Evolutionary conservation across 1,139 yeast genomes (phyloP), one percentile per base, ranked within the genome.

Genomic region (Zygotorulaspora mrakii): DNA sequence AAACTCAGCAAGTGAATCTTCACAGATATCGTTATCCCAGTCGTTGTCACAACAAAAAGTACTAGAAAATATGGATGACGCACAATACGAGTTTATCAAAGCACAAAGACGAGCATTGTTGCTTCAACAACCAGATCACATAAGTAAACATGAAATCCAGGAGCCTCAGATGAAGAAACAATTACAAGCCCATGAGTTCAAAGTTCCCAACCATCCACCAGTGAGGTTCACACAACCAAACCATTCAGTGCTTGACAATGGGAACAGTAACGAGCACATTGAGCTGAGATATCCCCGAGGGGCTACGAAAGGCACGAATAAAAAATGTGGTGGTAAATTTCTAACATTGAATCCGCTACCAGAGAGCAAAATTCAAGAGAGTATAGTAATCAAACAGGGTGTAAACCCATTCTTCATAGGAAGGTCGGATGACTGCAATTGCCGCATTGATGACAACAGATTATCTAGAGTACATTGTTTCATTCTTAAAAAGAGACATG

Each of bases 381-480:
- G 77, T 2, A 71, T 88, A 6, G 68, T 69, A 42, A 68, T 88
- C 10, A 72, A 75, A 31, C 87, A 80, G 52, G 83, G 84, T 11
- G 69, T 70, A 10, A 76, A 74, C 35, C 79, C 82, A 3, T 81
- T 75, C 55, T 68, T 78, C 32, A 71, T 83, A 39, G 94, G 94
- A 0, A 62, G 94, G 33, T 71, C 74, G 9, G 79, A 75, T 35
- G 70, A 75, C 1, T 77, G 84, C 45, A 78, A 81, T 52, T 69
- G 72, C 16, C 68, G 66, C 33, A 74, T 87, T 11, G 68, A 73
- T 28, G 96, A 88, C 53, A 82, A 75, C 50, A 67, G 96, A 37
- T 73, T 89, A 53, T 88, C 96, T 2, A 84, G 87, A 48, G 71
- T 82, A 3, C 97, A 91, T 59, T 88, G 96, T 58, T 68, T 80